Base-by-base conservation (phyloP, 1,139 yeast genomes). In the Kurtzmaniella quercitrusa region DNA sequence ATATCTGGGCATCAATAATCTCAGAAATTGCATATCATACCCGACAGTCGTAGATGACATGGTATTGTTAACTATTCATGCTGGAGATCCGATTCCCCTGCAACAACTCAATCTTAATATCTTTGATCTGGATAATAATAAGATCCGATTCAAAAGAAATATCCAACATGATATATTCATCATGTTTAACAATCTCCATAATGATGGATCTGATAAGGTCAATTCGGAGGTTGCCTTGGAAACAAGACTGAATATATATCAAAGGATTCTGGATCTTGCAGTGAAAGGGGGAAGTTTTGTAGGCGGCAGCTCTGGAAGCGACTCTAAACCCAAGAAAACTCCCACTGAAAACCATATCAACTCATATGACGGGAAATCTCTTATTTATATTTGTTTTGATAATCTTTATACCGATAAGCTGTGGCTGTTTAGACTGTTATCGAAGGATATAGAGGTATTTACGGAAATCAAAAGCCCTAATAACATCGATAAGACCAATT, bases 331-430 rank as follows among this genome's bases (percentile, higher is more conserved):
- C 17, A 12, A 27, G 8, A 14, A 23, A n/a, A 41, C 25, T 10
- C 18, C 36, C 10, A 2, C 36, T 3, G 21, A 25, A 3, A 23
- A 19, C 8, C 43, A 58, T 7, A 47, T 63, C 43, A 51, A 56
- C 37, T 53, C 57, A 36, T 54, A 55, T 42, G 49, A 54, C 27
- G 70, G 66, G 7, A 59, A 59, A 42, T 64, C 69, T 3, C 52
- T 59, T 34, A 60, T 72, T 17, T 62, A 68, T 48, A 57, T 73
- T 23, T 73, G 78, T 51, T 71, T 72, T 52, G 76, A 73, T 53
- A 73, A 73, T 49, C 46, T 71, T 31, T 72, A 65, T 53, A 55
- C 55, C 41, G 78, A 73, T 51, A 65, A 65, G 49, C 67, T 73
- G 12, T 73, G 77, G 77, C 63, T 74, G 18, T 73, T 70, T 51